Base-by-base conservation (phyloP, 495 filamentous ascomycete species). In the Trichoderma virens region DNA sequence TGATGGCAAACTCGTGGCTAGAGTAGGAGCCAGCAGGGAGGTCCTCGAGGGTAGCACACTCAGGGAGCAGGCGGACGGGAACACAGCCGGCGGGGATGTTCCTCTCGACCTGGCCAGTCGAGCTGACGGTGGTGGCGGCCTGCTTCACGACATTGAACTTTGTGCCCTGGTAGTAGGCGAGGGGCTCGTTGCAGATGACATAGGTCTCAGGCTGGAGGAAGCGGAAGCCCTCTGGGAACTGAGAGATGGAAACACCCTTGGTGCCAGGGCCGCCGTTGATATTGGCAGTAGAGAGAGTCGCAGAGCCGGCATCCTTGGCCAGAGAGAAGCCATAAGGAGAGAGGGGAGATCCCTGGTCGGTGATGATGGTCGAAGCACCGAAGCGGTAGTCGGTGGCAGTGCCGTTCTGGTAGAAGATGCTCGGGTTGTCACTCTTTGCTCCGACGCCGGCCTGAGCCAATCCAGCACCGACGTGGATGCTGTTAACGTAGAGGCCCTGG, bases 321-420 rank as follows among this genome's bases (percentile, higher is more conserved):
- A 71, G 60, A 7, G 45, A 35, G 41, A 77, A 60, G 59, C 71
- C 70, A 31, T 59, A 68, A 2, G 74, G 73, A 61, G 69, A 70
- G 2, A 66, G 68, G 8, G 72, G 73, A n/a, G 54, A 70, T 20
- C 70, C 75, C 39, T 67, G 68, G 62, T 76, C 74, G 47, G 65
- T 72, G 32, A 77, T 62, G 56, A 76, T 60, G 47, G 64, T 69
- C n/a, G 67, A 64, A 2, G 32, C 25, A 20, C 54, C 60, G n/a
- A 31, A 64, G 32, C 66, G 64, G 13, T 68, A 31, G 16, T 73
- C 67, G 5, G 45, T 23, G 13, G 68, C 65, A 18, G 75, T 76
- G 64, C 74, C 73, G 65, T 73, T 73, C 16, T 59, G 64, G 67
- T 68, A 74, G 66, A 69, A 45, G 62, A 47, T 28, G 45, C 63